These are phyloP conservation scores for Musa itinerans DNA, from an alignment of 176 grass and related monocot species.

Conservation along the genomic window DNA sequence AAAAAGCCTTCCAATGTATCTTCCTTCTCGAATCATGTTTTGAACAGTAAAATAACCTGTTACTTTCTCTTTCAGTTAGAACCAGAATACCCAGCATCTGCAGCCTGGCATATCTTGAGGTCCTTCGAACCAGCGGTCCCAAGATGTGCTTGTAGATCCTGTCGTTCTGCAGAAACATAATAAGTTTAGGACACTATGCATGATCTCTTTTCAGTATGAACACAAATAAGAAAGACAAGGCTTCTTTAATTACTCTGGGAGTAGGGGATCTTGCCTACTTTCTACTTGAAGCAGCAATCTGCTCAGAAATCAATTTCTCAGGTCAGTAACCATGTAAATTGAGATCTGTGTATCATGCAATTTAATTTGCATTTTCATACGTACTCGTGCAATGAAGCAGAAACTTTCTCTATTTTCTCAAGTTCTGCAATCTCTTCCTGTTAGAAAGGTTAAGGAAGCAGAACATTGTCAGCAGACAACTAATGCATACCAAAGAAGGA, in stretches of 20 bases:
- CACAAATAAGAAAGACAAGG: neutral
- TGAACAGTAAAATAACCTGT: neutral
- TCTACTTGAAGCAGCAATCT: slow-evolving; percentile 56
- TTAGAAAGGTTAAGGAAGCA: neutral
- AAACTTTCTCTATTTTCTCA: slow-evolving; percentile 58
- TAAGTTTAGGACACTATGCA: neutral
- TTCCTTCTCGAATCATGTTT: neutral
- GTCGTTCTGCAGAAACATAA: slow-evolving; percentile 38
- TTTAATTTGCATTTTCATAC: slow-evolving; percentile 11
- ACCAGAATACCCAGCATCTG: slow-evolving; percentile 81
- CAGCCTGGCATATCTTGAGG: slow-evolving; percentile 55
- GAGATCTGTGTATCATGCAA: neutral
- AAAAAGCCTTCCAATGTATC: neutral
- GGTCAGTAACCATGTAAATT: slow-evolving; percentile 8
- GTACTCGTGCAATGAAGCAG: slow-evolving; percentile 58
- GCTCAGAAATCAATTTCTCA: slow-evolving; percentile 14
- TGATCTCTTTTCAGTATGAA: neutral
- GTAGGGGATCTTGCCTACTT: slow-evolving; percentile 63
- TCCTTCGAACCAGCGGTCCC: slow-evolving; percentile 90
- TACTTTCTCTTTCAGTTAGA: neutral
- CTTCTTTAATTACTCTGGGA: slow-evolving; percentile 50
- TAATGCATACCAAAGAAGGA: too few species aligned
- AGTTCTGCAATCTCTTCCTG: slow-evolving; percentile 75
- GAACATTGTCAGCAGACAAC: neutral
- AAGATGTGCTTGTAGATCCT: slow-evolving; percentile 40